phyloP scores from a whole-genome alignment of 1,139 yeast species.

The Schwanniomyces etchellsii region DNA sequence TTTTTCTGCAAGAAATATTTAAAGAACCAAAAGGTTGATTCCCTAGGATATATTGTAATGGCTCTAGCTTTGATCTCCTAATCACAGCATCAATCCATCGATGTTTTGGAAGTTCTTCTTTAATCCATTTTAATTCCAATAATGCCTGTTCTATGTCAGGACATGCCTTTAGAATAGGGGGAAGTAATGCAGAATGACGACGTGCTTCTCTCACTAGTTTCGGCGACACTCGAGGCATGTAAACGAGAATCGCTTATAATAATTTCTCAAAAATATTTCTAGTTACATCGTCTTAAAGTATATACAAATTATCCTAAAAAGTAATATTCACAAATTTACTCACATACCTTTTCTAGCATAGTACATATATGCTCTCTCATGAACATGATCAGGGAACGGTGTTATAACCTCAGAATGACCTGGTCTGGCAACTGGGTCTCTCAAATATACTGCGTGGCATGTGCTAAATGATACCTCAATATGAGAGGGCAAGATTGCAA shows the following conservation, averaged over 20 bases:
- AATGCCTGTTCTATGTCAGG: constrained; percentile 23
- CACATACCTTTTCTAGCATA: constrained; percentile 76
- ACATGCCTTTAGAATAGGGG: constrained; percentile 29
- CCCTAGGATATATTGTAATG: constrained; percentile 79
- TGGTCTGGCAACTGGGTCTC: constrained; percentile 97
- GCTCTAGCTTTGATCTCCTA: constrained; percentile 45
- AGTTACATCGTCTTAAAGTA: no score
- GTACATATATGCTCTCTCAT: constrained; percentile 94
- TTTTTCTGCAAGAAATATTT: constrained; percentile 51
- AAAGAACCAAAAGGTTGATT: constrained; percentile 81
- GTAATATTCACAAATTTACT: no score
- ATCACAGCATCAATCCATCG: constrained; percentile 31
- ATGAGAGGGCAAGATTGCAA: constrained; percentile 88
- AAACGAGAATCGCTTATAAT: neutral
- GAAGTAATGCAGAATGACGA: constrained; percentile 20
- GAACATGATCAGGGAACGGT: constrained; percentile 79
- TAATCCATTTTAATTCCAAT: constrained; percentile 37
- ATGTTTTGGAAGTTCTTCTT: constrained; percentile 29
- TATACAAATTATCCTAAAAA: no score
- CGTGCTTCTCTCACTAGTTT: constrained; percentile 23
- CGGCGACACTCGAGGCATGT: constrained; percentile 30
- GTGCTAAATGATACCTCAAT: constrained; percentile 84
- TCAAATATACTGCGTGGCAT: constrained; percentile 90
- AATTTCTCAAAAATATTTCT: neutral
- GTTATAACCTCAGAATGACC: constrained; percentile 94